These are phyloP conservation scores for Solanum pennellii DNA, from an alignment of 257 asterid species.

Conservation along the genomic window DNA sequence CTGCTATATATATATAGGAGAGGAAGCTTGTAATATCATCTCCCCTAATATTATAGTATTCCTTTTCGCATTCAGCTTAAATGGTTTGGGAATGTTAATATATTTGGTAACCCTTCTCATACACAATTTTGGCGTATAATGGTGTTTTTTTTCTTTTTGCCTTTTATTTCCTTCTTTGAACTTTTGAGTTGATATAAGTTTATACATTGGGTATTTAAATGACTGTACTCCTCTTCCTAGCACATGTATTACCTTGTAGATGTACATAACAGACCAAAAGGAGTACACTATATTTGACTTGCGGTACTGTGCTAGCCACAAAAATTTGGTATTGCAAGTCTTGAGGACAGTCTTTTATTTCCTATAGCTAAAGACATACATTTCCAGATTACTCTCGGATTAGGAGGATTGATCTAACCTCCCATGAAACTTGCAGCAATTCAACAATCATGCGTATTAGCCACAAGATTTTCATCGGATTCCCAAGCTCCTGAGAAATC, in stretches of 20 bases:
- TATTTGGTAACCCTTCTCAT: not conserved
- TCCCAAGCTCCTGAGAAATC: conserved; percentile 18
- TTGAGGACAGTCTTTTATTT: not conserved
- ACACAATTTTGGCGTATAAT: not conserved
- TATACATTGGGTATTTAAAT: not conserved
- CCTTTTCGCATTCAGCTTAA: not conserved
- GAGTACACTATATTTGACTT: not conserved
- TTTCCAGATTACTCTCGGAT: not conserved
- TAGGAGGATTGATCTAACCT: not conserved
- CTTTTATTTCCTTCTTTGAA: not conserved
- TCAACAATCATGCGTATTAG: not conserved
- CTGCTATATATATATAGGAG: not conserved
- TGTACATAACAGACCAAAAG: not conserved
- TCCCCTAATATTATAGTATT: too few species aligned
- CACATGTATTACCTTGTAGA: not conserved
- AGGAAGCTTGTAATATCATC: not conserved
- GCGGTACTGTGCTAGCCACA: not conserved
- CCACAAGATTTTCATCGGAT: conserved; percentile 9
- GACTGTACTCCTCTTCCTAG: not conserved
- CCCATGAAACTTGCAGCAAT: not conserved
- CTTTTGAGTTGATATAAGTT: not conserved
- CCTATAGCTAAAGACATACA: not conserved
- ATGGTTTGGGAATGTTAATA: not conserved
- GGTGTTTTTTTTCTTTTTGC: not conserved
- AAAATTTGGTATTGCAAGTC: not conserved